Conservation (phyloP, 257 asterid genomes). For the Echites panduratus region DNA sequence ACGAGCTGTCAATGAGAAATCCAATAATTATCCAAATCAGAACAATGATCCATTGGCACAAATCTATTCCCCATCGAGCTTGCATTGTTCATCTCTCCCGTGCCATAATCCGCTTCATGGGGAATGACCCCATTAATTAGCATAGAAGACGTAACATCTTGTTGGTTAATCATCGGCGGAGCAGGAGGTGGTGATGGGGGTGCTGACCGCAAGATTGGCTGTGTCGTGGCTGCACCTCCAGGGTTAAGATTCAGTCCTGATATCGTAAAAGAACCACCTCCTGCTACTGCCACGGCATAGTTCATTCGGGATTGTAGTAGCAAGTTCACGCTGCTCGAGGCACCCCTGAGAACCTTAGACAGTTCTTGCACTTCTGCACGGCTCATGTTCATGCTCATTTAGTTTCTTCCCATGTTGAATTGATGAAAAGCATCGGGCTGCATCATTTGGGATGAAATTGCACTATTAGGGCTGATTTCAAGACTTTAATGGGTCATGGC, state of each 20-base stretch:
- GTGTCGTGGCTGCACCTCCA: conserved; percentile 35
- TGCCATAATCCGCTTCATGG: conserved; percentile 33
- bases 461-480: conserved; percentile 29
- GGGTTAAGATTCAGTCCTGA: conserved; percentile 75
- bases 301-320: conserved; percentile 43
- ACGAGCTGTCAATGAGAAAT: conserved; percentile 34
- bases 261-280: conserved; percentile 49
- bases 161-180: conserved; percentile 38
- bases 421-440: conserved; percentile 47
- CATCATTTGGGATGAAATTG: conserved; percentile 41
- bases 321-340: conserved; percentile 34
- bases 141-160: conserved; percentile 34
- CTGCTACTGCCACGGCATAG: conserved; percentile 20
- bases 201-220: conserved; percentile 33
- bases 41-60: conserved; percentile 53
- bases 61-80: conserved; percentile 33
- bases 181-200: conserved; percentile 20
- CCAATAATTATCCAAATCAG: conserved; percentile 67
- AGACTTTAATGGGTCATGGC: conserved; percentile 40
- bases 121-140: conserved; percentile 21
- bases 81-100: conserved; percentile 30
- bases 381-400: too few species aligned
- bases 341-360: conserved; percentile 31
- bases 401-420: conserved; percentile 37
- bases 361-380: conserved; percentile 56